Evolutionary conservation across 1,284 basidiomycete genomes (phyloP), one percentile per base, ranked within the genome.

Genomic region (Macrocybe sp.): DNA sequence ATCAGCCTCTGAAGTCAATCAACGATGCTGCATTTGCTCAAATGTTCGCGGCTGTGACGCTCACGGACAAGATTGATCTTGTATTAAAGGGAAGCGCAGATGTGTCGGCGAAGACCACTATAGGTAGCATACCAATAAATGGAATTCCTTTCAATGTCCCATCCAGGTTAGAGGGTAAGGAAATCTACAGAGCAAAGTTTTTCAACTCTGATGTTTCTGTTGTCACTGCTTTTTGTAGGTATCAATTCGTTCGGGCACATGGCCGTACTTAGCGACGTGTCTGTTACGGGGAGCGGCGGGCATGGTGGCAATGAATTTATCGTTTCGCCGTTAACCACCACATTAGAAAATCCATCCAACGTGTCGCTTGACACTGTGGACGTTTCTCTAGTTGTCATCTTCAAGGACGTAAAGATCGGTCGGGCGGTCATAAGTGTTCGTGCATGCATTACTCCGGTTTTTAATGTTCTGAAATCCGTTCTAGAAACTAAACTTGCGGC

Each of bases 41-140:
- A 9, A 70, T 89, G 62, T 79, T 89, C 46, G 74, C 77, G 0
- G 71, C 65, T 41, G 79, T 85, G 31, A 82, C 83, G 5, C 72
- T 84, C 40, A 68, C 63, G 37, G 52, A 66, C n/a, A 64, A 63
- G 1, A 67, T 76, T 5, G 64, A 68, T 6, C 70, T 88, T 11
- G 70, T 64, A 0, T 62, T 89, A 10, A 71, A 71, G 37, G 87
- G 87, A 10, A 68, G 72, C 1, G 79, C 81, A 0, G 71, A 82
- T 53, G 79, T 90, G 36, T 70, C 74, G 10, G 88, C 78, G 1
- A 73, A 72, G 46, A 89, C 86, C 1, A 61, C 74, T 1, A 83
- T 89, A 40, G 87, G 87, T 9, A 65, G 86, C 57, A 72, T 89
- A 12, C 79, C 81, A 0, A 86, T 89, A 49, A 65, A 69, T 3